Percentiles rank a stretch among this genome's conserved stretches.
These are phyloP conservation scores for Phanerochaete sordida DNA, from an alignment of 768 basidiomycete genomes.

Conservation along the genomic window DNA sequence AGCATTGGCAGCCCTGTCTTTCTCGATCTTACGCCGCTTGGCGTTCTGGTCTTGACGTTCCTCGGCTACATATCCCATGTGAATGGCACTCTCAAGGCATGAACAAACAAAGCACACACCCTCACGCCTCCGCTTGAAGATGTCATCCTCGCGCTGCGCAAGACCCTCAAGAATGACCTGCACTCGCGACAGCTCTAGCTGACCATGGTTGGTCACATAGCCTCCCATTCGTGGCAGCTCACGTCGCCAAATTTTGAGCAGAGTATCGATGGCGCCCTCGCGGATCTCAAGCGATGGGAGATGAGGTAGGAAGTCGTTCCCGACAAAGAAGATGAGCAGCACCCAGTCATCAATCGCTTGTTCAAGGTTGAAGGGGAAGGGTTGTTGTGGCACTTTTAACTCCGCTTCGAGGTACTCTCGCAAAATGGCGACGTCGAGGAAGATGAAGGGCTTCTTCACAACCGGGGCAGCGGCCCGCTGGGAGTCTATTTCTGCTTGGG, in stretches of 20 bases:
- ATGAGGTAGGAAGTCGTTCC: slow-evolving; percentile 99
- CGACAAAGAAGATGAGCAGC: slow-evolving; percentile 98
- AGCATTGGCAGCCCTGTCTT: slow-evolving; percentile 27
- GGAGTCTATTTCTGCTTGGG: slow-evolving; percentile 47
- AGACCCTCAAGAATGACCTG: slow-evolving; percentile 96
- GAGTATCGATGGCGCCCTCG: slow-evolving; percentile 97
- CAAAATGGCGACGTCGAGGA: slow-evolving; percentile 93
- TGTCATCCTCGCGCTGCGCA: slow-evolving; percentile 92
- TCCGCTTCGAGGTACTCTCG: slow-evolving; percentile 98
- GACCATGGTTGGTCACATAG: slow-evolving; percentile 92
- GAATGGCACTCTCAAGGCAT: slow-evolving; percentile 1
- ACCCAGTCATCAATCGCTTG: slow-evolving; percentile 99
- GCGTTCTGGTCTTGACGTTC: slow-evolving; percentile 90
- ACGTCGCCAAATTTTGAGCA: slow-evolving; percentile 93
- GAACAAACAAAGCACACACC: slow-evolving; percentile 38
- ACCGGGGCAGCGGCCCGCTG: slow-evolving; percentile 62
- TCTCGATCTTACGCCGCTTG: slow-evolving; percentile 79
- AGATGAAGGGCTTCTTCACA: slow-evolving; percentile 96
- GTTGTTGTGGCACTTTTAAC: slow-evolving; percentile 71
- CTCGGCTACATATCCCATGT: slow-evolving; percentile 59
- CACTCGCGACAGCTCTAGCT: slow-evolving; percentile 78
- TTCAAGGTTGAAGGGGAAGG: slow-evolving; percentile 91
- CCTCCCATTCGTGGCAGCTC: slow-evolving; percentile 96
- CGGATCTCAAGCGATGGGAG: slow-evolving; percentile 97
- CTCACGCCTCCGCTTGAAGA: slow-evolving; percentile 90